Percentiles rank a stretch among this genome's conserved stretches.
phyloP scores from a whole-genome alignment of 768 basidiomycete genomes.

The Lactifluus hygrophoroides region DNA sequence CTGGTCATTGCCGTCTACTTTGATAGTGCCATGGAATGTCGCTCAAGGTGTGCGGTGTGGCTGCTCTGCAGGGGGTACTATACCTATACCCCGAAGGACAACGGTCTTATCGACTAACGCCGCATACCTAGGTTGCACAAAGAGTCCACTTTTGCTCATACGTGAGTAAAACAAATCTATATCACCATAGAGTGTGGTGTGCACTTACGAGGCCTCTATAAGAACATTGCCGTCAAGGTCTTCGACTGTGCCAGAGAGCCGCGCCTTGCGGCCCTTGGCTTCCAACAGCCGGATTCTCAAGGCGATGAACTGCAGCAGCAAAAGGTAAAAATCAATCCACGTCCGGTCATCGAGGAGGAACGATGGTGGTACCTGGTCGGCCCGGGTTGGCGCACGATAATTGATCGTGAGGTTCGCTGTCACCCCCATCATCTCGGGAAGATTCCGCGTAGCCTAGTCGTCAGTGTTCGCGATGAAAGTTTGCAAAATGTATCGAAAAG shows the following conservation, averaged over 20 bases:
- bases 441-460: constrained; percentile 67
- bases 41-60: not conserved
- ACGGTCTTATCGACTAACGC: constrained; percentile 56
- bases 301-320: constrained; percentile 60
- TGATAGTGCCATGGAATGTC: too few species aligned
- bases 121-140: constrained; percentile 87
- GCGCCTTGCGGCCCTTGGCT: constrained; percentile 68
- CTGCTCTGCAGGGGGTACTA: constrained; percentile 29
- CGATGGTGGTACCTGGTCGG: constrained; percentile 58
- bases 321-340: not conserved
- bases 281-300: constrained; percentile 61
- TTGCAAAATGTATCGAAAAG: not conserved
- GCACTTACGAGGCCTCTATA: constrained; percentile 70
- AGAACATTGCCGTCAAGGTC: constrained; percentile 73
- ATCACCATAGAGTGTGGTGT: not conserved
- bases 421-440: constrained; percentile 87
- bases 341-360: not conserved
- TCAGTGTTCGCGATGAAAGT: not conserved
- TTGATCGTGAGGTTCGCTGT: constrained; percentile 78
- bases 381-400: constrained; percentile 82
- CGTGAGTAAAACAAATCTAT: not conserved
- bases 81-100: constrained; percentile 59
- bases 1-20: too few species aligned
- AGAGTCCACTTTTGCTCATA: constrained; percentile 47
- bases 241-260: constrained; percentile 65